Evolutionary conservation across 495 filamentous ascomycete genomes (phyloP).

Genomic region (Opeltia flavorubescens): DNA sequence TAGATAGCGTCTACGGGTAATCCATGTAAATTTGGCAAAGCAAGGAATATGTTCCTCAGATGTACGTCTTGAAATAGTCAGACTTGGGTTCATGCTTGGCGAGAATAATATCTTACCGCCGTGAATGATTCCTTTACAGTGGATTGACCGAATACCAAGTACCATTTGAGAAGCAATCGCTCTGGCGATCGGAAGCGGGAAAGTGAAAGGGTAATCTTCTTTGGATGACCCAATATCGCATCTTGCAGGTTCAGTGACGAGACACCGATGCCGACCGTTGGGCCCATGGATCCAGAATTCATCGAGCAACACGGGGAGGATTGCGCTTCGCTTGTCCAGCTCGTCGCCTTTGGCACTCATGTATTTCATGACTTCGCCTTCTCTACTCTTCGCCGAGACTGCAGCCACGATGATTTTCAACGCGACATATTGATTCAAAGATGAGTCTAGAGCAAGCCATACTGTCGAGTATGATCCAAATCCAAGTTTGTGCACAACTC

Average conservation of each 20-base stretch:
- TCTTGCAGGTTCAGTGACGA: constrained; percentile 6
- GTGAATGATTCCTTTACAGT: background rate
- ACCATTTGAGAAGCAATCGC: constrained; percentile 12
- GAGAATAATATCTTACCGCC: background rate
- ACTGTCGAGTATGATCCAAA: constrained; percentile 36
- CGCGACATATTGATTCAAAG: too few species aligned
- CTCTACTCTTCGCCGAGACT: too few species aligned
- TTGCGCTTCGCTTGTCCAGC: too few species aligned
- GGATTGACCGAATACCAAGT: background rate
- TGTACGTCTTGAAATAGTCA: background rate
- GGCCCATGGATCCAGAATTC: constrained; percentile 13
- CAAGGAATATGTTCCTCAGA: background rate
- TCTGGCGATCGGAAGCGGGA: constrained; percentile 8
- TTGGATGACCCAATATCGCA: constrained; percentile 5
- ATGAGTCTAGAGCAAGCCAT: constrained; percentile 32
- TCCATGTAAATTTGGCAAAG: background rate
- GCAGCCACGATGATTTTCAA: too few species aligned
- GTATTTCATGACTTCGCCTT: too few species aligned
- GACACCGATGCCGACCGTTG: constrained; percentile 16
- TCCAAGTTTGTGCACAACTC: constrained; percentile 40
- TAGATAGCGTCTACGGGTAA: background rate
- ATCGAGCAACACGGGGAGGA: constrained; percentile 6
- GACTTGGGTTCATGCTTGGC: background rate
- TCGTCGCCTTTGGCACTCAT: too few species aligned
- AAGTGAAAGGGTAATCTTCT: constrained; percentile 7